Conservation (phyloP, 805 yeast genomes). For the Diddensiella caesifluorescens region DNA sequence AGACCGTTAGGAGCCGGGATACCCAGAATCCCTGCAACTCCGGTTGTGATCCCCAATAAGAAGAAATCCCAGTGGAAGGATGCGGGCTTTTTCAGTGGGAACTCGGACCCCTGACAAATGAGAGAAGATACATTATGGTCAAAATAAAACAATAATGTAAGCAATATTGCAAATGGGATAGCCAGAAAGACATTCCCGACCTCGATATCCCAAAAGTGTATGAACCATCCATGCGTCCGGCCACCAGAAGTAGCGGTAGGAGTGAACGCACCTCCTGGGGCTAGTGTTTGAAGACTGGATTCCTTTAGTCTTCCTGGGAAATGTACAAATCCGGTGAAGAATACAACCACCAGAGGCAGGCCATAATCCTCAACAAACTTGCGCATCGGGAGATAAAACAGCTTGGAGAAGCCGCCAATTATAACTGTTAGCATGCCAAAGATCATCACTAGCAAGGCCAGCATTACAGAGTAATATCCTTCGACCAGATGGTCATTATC, state of each 20-base stretch:
- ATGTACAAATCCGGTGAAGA: conserved; percentile 89
- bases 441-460: conserved; percentile 68
- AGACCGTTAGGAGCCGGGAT: conserved; percentile 95
- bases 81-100: conserved; percentile 78
- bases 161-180: conserved; percentile 81
- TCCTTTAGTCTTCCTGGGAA: conserved; percentile 72
- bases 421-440: conserved; percentile 61
- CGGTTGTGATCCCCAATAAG: conserved; percentile 79
- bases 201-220: conserved; percentile 67
- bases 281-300: conserved; percentile 56
- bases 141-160: conserved; percentile 82
- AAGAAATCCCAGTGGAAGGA: conserved; percentile 91
- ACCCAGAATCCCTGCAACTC: conserved; percentile 80
- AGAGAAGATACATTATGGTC: conserved; percentile 93
- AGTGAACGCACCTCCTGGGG: conserved; percentile 63
- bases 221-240: conserved; percentile 61
- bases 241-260: conserved; percentile 51
- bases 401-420: conserved; percentile 58
- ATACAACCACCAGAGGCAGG: conserved; percentile 74
- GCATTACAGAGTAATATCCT: conserved; percentile 71
- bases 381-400: conserved; percentile 55
- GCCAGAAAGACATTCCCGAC: conserved; percentile 82
- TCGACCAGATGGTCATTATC: conserved; percentile 32
- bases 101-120: conserved; percentile 83
- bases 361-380: conserved; percentile 81